Evolutionary conservation across 371 early-diverging fungal genomes (phyloP), one percentile per base, ranked within the genome.

Genomic region (Polyrhizophydium stewartii): DNA sequence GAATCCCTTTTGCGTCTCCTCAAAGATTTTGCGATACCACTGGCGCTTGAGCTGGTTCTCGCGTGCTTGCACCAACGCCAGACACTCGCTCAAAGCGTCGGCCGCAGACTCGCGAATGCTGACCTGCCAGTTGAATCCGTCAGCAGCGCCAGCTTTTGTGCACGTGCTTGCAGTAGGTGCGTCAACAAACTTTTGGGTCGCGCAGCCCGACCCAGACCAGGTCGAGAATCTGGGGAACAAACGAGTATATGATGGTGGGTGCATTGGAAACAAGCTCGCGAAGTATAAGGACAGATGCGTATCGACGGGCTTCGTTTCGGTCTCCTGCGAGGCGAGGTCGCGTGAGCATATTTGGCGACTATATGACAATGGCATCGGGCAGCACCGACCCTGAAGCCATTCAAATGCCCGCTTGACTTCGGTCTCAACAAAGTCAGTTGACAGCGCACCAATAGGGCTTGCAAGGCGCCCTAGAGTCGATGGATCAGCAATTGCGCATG

Each of bases 321-420:
- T 91, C 91, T 9, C 81, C 84, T 76, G 47, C 28, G 6, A 5
- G 45, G 19, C 19, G 35, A 35, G 13, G 7, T 35, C 7, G 35
- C 7, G 13, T 35, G 7, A 13, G 35, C 35, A 35, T 35, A 13
- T 3, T n/a, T 13, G 35, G 13, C 35, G 35, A 13, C 7, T 13
- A 35, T 35, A 3, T 35, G 35, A 35, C 35, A 35, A 35, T 35
- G 35, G 16, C 3, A 3, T 3, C 16, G 35, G 51, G 17, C 70
- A n/a, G n/a, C n/a, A n/a, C n/a, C n/a, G n/a, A 85, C 87, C 89
- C 72, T 91, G 92, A 41, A 95, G 75, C 90, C 92, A 93, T 70
- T 95, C 96, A 25, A 95, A 63, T 0, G 92, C 90, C 58, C 91
- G 78, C 66, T 91, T 91, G 12, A 93, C 88, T 72, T 95, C 92